Conservation (phyloP, 202 grass and related monocot species). For the Zoysia matrella region DNA sequence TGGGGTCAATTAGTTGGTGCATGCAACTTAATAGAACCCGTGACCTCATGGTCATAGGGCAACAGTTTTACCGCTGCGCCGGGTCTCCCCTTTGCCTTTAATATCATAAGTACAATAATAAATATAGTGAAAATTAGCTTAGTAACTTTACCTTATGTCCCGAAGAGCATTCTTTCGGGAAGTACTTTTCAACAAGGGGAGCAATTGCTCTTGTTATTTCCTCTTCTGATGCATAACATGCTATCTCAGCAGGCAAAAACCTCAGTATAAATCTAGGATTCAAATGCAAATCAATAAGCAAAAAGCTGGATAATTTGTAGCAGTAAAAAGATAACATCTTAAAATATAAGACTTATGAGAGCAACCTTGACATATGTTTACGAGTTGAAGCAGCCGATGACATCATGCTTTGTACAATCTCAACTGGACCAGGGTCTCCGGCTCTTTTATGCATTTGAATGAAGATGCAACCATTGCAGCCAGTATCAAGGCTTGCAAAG, state of each 20-base stretch:
- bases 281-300: slow-evolving; percentile 36
- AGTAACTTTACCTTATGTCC: slow-evolving; percentile 65
- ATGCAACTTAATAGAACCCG: too few relatives aligned
- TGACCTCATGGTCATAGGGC: too few relatives aligned
- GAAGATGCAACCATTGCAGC: slow-evolving; percentile 88
- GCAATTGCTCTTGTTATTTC: slow-evolving; percentile 86
- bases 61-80: too few relatives aligned
- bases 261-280: slow-evolving; percentile 85
- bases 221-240: slow-evolving; percentile 92
- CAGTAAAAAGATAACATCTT: slow-evolving; percentile 10
- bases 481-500: slow-evolving; percentile 84
- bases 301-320: slow-evolving; percentile 12
- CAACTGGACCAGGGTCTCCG: slow-evolving; percentile 69
- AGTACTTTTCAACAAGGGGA: slow-evolving; percentile 79
- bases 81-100: too few relatives aligned
- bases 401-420: slow-evolving; percentile 93
- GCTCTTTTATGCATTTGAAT: slow-evolving; percentile 88
- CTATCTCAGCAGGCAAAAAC: slow-evolving; percentile 79
- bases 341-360: slow-evolving; percentile 22
- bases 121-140: not conserved
- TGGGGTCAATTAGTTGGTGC: too few relatives aligned
- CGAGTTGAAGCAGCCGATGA: slow-evolving; percentile 68
- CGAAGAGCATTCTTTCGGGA: slow-evolving; percentile 64
- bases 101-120: not conserved
- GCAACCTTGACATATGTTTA: slow-evolving; percentile 98